Percentiles rank a stretch among this genome's conserved stretches.
These are phyloP conservation scores for Endoconidiophora laricicola DNA, from an alignment of 2,329 filamentous ascomycete species.

Conservation along the genomic window DNA sequence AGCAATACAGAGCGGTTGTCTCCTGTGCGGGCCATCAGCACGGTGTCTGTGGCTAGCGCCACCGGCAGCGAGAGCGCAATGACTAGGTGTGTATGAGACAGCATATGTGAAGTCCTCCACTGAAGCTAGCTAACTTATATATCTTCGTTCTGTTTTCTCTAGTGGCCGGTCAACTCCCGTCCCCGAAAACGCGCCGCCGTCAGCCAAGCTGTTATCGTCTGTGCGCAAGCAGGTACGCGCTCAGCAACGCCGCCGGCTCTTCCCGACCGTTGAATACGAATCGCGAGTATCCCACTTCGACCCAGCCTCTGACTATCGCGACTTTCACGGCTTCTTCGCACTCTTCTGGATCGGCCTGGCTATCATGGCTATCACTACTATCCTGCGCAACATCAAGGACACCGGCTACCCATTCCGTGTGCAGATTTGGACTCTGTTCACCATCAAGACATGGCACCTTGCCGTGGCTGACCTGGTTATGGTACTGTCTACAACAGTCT, in stretches of 20 bases:
- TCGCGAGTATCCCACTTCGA: conserved; percentile 92
- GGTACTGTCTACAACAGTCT: conserved; percentile 58
- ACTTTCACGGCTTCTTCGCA: conserved; percentile 95
- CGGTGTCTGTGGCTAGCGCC: conserved; percentile 1
- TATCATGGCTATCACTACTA: conserved; percentile 94
- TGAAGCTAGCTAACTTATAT: neutral
- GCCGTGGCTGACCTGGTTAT: conserved; percentile 71
- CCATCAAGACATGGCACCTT: conserved; percentile 75
- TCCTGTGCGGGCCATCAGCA: conserved; percentile 4
- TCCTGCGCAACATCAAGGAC: conserved; percentile 83
- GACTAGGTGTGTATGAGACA: conserved; percentile 3
- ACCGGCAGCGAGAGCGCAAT: conserved; percentile 6
- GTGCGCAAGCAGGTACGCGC: conserved; percentile 71
- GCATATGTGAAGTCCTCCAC: neutral
- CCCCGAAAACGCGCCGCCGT: conserved; percentile 82
- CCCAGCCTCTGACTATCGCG: conserved; percentile 73
- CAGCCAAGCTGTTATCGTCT: conserved; percentile 67
- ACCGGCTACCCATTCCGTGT: conserved; percentile 75
- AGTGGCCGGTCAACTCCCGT: conserved; percentile 75
- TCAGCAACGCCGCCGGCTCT: conserved; percentile 66
- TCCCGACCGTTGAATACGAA: conserved; percentile 83
- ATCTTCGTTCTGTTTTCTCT: neutral
- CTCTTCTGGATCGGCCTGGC: conserved; percentile 94
- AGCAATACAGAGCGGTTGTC: neutral
- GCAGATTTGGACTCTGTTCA: conserved; percentile 76